Percentiles rank a stretch among this genome's conserved stretches.
These are phyloP conservation scores for Laetiporus sulphureus DNA, from an alignment of 1,284 basidiomycete genomes.

Conservation along the genomic window DNA sequence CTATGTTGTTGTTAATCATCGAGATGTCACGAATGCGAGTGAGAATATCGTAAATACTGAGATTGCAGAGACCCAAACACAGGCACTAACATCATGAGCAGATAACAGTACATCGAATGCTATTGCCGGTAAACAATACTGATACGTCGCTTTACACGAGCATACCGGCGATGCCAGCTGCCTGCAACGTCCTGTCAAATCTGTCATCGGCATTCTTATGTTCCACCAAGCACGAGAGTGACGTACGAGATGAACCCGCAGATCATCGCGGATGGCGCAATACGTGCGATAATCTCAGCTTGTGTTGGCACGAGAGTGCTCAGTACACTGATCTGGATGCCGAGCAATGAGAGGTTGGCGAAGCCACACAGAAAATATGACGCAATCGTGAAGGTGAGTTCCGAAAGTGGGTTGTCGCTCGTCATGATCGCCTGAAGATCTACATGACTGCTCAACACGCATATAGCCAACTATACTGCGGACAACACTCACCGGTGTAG, in stretches of 20 bases:
- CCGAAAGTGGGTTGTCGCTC: constrained; percentile 50
- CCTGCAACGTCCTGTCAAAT: constrained; percentile 48
- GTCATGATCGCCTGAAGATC: constrained; percentile 48
- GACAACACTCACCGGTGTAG: constrained; percentile 41
- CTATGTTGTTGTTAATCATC: no score
- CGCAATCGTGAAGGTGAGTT: constrained; percentile 70
- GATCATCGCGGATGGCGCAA: constrained; percentile 74
- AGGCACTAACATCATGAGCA: no score
- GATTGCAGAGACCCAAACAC: no score
- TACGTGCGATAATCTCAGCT: constrained; percentile 61
- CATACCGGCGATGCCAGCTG: constrained; percentile 65
- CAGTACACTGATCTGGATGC: constrained; percentile 89
- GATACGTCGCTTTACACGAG: constrained; percentile 14
- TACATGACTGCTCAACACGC: constrained; percentile 12
- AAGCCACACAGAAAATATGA: constrained; percentile 87
- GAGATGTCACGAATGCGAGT: no score
- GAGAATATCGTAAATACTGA: no score
- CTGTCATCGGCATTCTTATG: background rate
- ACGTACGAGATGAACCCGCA: constrained; percentile 65
- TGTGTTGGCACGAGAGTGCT: constrained; percentile 77
- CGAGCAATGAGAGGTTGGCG: constrained; percentile 80
- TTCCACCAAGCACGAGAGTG: constrained; percentile 3
- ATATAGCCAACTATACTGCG: background rate
- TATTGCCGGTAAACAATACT: no score
- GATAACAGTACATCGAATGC: no score